A percentile compares a stretch with the other conserved stretches of the same genome.
These are phyloP conservation scores for Aspergillus vadensis DNA, from an alignment of 2,329 filamentous ascomycete species.

Conservation along the genomic window DNA sequence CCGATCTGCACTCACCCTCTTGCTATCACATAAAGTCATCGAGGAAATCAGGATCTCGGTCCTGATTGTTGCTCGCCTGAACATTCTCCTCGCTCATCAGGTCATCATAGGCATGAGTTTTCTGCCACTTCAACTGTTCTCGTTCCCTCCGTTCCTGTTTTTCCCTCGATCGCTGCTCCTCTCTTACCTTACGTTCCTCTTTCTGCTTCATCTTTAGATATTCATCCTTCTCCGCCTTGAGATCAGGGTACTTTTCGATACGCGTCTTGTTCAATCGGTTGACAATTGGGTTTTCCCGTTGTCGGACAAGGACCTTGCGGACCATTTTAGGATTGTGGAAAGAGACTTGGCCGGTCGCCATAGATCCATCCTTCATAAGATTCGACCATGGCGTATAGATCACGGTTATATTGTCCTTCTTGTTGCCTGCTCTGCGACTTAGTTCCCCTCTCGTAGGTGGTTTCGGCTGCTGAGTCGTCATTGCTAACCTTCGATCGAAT, in stretches of 20 bases:
- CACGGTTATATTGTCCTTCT: slow-evolving; percentile 94
- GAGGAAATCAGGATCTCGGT: slow-evolving; percentile 70
- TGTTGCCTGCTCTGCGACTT: slow-evolving; percentile 68
- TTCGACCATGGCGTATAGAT: slow-evolving; percentile 99
- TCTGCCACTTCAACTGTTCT: slow-evolving; percentile 88
- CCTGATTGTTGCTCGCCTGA: slow-evolving; percentile 78
- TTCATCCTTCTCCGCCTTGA: slow-evolving; percentile 79
- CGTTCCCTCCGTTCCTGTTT: slow-evolving; percentile 66
- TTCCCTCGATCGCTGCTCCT: slow-evolving; percentile 44
- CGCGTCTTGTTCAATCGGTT: slow-evolving; percentile 99
- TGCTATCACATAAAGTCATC: slow-evolving; percentile 85
- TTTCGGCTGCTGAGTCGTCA: background rate
- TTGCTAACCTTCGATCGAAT: slow-evolving; percentile 84
- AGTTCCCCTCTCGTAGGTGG: slow-evolving; percentile 10
- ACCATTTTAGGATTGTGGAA: slow-evolving; percentile 88
- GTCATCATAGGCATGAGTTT: slow-evolving; percentile 97
- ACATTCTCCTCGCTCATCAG: slow-evolving; percentile 82
- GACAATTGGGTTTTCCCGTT: slow-evolving; percentile 85
- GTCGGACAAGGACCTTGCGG: slow-evolving; percentile 75
- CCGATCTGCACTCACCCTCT: background rate
- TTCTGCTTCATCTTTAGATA: slow-evolving; percentile 70
- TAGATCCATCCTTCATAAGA: slow-evolving; percentile 89
- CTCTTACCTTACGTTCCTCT: slow-evolving; percentile 56
- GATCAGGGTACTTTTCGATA: slow-evolving; percentile 81
- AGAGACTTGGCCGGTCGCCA: slow-evolving; percentile 91